Evolutionary conservation across 208 protist genomes (phyloP), one percentile per base, ranked within the genome.

Genomic region (Crithidia sp.): DNA sequence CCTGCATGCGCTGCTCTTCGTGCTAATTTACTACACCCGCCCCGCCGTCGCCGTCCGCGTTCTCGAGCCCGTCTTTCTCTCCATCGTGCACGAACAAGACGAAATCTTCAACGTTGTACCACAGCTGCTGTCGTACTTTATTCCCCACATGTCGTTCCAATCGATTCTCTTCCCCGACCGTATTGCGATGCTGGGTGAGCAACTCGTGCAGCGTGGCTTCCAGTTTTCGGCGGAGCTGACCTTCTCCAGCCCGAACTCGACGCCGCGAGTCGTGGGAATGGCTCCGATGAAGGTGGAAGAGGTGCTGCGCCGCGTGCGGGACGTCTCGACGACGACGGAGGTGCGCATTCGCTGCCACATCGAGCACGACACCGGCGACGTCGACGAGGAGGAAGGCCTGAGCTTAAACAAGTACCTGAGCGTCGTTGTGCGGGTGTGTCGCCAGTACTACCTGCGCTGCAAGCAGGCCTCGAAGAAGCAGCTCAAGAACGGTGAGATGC

Each of bases 1-100:
- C 43, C 65, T 81, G 52, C 41, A 64, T 39, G 57, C 70, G 43
- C 14, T 76, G 13, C 64, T 90, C 14, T 74, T 84, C 28, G 67
- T 76, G 8, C 71, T 84, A 12, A 19, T 82, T 14, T 54, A 79
- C 37, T 85, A 78, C 60, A 52, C 50, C 12, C 39, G 67, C 14
- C 64, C 67, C 41, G 71, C 75, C 12, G 28, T 49, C n/a, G 66
- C 77, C 37, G 74, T 61, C 36, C 40, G 67, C 41, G 65, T 78
- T 2, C 37, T 85, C n/a, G 69, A 81, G 53, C 70, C 75, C n/a
- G 58, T 85, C 43, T 76, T 89, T 47, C 39, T 70, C 41, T 13
- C 40, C 28, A 76, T 81, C n/a, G 17, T 76, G 37, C 44, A 9
- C 2, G 36, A 68, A 37, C 50, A 76, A 56, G 57, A 76, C 28